Evolutionary conservation across 768 basidiomycete genomes (phyloP), one percentile per base, ranked within the genome.

Genomic region (Collybia mongolica): DNA sequence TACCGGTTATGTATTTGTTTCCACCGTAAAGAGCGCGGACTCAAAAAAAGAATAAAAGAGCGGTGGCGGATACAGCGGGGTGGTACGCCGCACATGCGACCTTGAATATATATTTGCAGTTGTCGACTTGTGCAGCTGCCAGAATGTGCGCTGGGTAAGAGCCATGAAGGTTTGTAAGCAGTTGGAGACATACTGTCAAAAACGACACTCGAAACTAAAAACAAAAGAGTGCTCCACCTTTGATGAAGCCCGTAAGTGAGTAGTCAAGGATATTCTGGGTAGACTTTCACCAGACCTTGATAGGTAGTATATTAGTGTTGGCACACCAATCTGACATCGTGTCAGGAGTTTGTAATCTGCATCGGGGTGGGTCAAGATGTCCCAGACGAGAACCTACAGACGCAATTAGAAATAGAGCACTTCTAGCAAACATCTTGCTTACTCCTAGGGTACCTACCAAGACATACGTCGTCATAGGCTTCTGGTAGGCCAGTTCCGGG

Each of bases 331-430:
- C 19, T 46, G 14, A 52, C 35, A 19, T 32, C 48, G 46, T 29
- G 43, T 52, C 7, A 61, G 12, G 3, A 71, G 50, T 6, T 37
- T 43, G 17, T 61, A 54, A 39, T 71, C 67, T 2, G 59, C 54
- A 15, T 49, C 49, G 5, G 65, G 22, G 18, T 58, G 59, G 6
- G 56, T 26, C 2, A 66, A 49, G 7, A 65, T 53, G 46, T 69
- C 67, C 68, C 68, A 71, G 17, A 58, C 20, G 15, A 59, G 45
- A 1, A 61, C 55, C 63, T 67, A 12, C 22, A 32, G 14, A 38
- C 14, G 2, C 2, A 1, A 15, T 19, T 12, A 36, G 26, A 23
- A 7, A 11, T n/a, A 8, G 35, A 4, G 2, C 19, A 15, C 12
- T 14, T 9, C 7, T 32, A 32, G 22, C 18, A 9, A 40, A 9